A percentile compares a stretch with the other conserved stretches of the same genome.
phyloP scores from a whole-genome alignment of 495 filamentous ascomycete genomes.

The Aspergillus coremiiformis region DNA sequence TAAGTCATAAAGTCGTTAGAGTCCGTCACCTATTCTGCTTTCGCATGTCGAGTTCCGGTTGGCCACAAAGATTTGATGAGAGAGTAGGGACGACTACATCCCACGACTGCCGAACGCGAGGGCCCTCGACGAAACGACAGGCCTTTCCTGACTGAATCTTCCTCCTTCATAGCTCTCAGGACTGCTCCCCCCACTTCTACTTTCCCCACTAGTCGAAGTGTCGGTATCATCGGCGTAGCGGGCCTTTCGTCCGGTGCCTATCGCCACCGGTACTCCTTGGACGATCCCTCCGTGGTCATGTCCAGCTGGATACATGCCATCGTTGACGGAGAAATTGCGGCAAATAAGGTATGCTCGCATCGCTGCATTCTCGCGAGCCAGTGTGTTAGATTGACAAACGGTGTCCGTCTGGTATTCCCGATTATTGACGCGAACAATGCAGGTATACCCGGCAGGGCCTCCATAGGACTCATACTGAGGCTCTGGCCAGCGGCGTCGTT shows the following conservation, averaged over 20 bases:
- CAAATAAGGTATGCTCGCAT: slow-evolving; percentile 98
- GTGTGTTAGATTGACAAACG: slow-evolving; percentile 67
- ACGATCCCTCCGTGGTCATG: slow-evolving; percentile 67
- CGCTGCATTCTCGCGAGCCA: slow-evolving; percentile 90
- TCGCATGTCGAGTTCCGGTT: neutral
- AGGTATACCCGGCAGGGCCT: slow-evolving; percentile 62
- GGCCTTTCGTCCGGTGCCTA: slow-evolving; percentile 50
- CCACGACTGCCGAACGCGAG: slow-evolving; percentile 11
- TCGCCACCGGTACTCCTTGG: slow-evolving; percentile 77
- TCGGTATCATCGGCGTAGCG: slow-evolving; percentile 40
- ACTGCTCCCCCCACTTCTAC: slow-evolving; percentile 50
- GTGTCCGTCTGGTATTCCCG: slow-evolving; percentile 91
- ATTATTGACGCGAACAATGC: slow-evolving; percentile 91
- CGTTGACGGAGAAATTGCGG: slow-evolving; percentile 96
- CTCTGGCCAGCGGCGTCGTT: slow-evolving; percentile 90
- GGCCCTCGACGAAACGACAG: slow-evolving; percentile 8
- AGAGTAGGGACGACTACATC: neutral
- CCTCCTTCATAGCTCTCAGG: slow-evolving; percentile 38
- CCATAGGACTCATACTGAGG: slow-evolving; percentile 80
- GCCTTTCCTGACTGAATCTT: slow-evolving; percentile 10
- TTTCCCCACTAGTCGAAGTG: slow-evolving; percentile 40
- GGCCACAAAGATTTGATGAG: neutral
- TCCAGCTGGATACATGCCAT: slow-evolving; percentile 76
- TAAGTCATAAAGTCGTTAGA: slow-evolving; percentile 20
- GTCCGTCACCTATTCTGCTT: neutral